These are phyloP conservation scores for Claviceps humidiphila DNA, from an alignment of 2,329 filamentous ascomycete species.

Conservation along the genomic window DNA sequence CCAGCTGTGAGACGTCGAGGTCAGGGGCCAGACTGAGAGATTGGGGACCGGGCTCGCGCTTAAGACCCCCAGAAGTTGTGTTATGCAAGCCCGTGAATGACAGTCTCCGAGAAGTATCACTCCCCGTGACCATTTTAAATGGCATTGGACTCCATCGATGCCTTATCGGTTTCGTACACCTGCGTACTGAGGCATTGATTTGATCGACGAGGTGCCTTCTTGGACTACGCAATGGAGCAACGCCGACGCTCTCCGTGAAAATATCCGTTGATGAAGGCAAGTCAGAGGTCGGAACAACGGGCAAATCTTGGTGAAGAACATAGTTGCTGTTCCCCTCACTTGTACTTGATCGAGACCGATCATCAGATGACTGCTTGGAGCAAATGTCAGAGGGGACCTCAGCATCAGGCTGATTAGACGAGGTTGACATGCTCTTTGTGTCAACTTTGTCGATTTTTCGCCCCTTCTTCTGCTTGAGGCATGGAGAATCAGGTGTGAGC, in stretches of 20 bases:
- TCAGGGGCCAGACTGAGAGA: background rate
- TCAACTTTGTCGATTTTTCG: conserved; percentile 11
- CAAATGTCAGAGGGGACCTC: conserved; percentile 38
- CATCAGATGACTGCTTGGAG: conserved; percentile 24
- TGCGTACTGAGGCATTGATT: conserved; percentile 34
- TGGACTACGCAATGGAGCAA: conserved; percentile 39
- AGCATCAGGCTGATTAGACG: conserved; percentile 36
- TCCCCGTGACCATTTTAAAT: conserved; percentile 50
- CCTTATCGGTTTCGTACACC: conserved; percentile 22
- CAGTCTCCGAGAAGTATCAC: conserved; percentile 38
- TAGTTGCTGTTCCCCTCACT: conserved; percentile 37
- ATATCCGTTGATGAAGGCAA: conserved; percentile 25
- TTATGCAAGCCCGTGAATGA: conserved; percentile 35
- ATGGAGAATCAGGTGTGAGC: conserved; percentile 21
- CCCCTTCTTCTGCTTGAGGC: background rate
- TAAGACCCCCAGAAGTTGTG: conserved; percentile 29
- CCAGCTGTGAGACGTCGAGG: background rate
- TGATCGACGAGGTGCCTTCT: conserved; percentile 35
- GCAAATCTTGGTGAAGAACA: conserved; percentile 32
- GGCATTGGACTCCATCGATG: conserved; percentile 53
- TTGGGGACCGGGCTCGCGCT: conserved; percentile 25
- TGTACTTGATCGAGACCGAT: conserved; percentile 20
- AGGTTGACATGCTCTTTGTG: conserved; percentile 27
- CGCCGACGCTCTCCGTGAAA: conserved; percentile 47
- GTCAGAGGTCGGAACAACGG: background rate